Conservation (phyloP, 352 stramenopile species). For the Globisporangium spinosum region DNA sequence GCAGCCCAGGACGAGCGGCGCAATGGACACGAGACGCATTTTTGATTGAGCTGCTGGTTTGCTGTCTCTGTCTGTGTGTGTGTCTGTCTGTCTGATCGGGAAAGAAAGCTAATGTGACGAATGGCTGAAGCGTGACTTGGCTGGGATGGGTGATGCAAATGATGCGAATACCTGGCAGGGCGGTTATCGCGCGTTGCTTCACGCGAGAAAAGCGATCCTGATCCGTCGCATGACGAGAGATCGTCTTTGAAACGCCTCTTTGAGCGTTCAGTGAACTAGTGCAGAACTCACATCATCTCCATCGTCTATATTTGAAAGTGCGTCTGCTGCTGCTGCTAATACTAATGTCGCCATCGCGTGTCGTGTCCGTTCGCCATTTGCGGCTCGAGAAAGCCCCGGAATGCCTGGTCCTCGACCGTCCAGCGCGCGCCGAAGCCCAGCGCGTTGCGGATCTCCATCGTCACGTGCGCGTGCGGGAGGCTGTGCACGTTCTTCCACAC, state of each 20-base stretch:
- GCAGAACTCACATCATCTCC: background rate
- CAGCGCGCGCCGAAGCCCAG: constrained; percentile 75
- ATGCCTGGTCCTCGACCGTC: constrained; percentile 52
- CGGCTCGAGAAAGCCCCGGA: constrained; percentile 83
- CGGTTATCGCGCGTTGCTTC: constrained; percentile 7
- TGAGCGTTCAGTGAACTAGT: constrained; percentile 3
- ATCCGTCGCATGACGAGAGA: background rate
- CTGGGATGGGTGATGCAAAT: background rate
- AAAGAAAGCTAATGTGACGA: background rate
- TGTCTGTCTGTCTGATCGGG: background rate
- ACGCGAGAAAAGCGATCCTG: background rate
- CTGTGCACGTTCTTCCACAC: constrained; percentile 85
- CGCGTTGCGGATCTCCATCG: constrained; percentile 67
- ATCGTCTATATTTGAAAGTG: constrained; percentile 1
- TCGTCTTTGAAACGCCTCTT: background rate
- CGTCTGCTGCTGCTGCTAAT: background rate
- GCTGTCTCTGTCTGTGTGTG: no score
- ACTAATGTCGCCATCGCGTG: constrained; percentile 62
- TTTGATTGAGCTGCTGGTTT: background rate
- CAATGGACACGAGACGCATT: constrained; percentile 3
- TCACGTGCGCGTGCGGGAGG: constrained; percentile 61
- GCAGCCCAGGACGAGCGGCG: background rate
- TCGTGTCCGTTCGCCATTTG: constrained; percentile 76
- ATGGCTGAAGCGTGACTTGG: background rate
- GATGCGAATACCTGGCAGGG: background rate